Conservation (phyloP, 2,329 filamentous ascomycete genomes). For the Parastagonospora avenae region DNA sequence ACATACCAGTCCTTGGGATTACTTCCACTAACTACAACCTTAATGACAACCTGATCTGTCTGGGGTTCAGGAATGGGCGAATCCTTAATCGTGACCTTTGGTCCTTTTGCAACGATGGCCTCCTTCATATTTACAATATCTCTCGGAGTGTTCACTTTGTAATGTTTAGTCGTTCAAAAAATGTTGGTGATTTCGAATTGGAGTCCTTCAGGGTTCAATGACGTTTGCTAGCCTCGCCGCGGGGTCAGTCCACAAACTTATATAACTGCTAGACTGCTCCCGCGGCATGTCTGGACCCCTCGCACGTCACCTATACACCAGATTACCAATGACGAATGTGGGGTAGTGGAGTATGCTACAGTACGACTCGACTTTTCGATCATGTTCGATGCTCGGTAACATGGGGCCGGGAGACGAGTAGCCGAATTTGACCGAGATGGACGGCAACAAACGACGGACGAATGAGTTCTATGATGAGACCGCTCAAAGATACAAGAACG, state of each 20-base stretch:
- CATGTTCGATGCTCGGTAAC: not conserved
- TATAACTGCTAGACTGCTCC: not conserved
- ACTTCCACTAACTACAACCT: slow-evolving; percentile 46
- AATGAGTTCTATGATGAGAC: not conserved
- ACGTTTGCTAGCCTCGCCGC: not conserved
- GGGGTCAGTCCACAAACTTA: not conserved
- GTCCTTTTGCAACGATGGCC: slow-evolving; percentile 42
- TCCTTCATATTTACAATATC: slow-evolving; percentile 48
- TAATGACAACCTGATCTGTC: slow-evolving; percentile 45
- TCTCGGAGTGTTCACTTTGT: not conserved
- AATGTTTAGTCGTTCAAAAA: no score
- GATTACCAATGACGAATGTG: slow-evolving; percentile 11
- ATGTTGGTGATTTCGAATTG: no score
- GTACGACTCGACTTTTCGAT: slow-evolving; percentile 5
- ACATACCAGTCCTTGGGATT: slow-evolving; percentile 57
- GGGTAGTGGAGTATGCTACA: slow-evolving; percentile 1
- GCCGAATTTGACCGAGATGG: slow-evolving; percentile 8
- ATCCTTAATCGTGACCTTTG: slow-evolving; percentile 46
- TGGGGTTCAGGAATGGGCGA: slow-evolving; percentile 38
- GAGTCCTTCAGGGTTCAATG: slow-evolving; percentile 1
- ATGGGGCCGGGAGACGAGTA: slow-evolving; percentile 1
- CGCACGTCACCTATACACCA: not conserved
- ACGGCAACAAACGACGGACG: not conserved
- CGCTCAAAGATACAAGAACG: not conserved
- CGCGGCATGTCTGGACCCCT: not conserved